A percentile compares a stretch with the other conserved stretches of the same genome.
phyloP scores from a whole-genome alignment of 192 early-diverging fungal species.

The Coemansia sp. region DNA sequence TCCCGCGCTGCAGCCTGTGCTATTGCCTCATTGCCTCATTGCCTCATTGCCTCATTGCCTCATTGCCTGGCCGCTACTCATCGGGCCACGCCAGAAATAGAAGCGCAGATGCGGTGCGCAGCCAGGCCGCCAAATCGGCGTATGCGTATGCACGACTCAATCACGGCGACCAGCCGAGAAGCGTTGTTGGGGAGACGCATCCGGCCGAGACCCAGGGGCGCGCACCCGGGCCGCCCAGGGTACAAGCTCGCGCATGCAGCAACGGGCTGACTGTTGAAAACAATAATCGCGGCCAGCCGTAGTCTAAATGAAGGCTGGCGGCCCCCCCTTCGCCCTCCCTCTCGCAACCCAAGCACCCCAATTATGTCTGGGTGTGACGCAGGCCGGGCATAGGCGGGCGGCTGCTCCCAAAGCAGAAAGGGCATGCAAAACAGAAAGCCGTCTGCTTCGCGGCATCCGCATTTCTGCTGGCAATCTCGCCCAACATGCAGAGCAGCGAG shows the following conservation, averaged over 20 bases:
- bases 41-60: not conserved
- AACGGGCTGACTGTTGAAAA: not conserved
- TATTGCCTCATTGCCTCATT: not conserved
- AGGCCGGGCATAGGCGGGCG: not conserved
- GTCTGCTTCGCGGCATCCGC: not conserved
- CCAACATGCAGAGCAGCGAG: not conserved
- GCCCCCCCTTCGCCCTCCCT: not conserved
- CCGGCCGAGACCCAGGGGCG: not conserved
- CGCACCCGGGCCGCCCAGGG: not conserved
- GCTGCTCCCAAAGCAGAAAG: conserved; percentile 1
- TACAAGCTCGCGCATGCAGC: not conserved
- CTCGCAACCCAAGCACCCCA: not conserved
- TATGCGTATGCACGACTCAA: not conserved
- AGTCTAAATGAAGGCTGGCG: not conserved
- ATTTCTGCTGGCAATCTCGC: conserved; percentile 1
- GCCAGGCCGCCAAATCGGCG: not conserved
- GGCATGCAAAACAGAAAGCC: conserved; percentile 3
- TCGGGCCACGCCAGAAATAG: not conserved
- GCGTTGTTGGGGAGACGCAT: not conserved
- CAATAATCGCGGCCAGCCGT: not conserved
- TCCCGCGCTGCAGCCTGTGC: not conserved
- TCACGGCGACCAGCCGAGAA: not conserved
- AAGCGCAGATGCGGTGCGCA: not conserved
- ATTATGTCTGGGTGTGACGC: not conserved
- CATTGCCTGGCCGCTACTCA: not conserved